Evolutionary conservation across 805 yeast genomes (phyloP).

Genomic region (Wickerhamomyces bovis): DNA sequence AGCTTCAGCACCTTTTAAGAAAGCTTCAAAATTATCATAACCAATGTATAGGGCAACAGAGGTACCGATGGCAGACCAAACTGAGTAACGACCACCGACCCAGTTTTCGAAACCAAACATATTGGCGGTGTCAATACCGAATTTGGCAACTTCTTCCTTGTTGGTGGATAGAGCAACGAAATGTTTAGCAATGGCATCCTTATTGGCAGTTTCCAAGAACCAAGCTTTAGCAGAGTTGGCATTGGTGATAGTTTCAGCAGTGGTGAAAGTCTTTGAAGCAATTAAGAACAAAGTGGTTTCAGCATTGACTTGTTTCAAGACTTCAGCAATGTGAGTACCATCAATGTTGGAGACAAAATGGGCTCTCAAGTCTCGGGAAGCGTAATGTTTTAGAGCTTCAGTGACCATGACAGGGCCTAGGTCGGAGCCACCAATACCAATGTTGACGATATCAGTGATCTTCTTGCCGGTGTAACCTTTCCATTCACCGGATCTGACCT

Average conservation of each 20-base stretch:
- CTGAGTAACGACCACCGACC: slow-evolving; percentile 99
- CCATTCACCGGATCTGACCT: slow-evolving; percentile 91
- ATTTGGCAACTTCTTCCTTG: slow-evolving; percentile 82
- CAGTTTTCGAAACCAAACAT: slow-evolving; percentile 98
- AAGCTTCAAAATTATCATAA: slow-evolving; percentile 84
- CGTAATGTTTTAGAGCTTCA: slow-evolving; percentile 91
- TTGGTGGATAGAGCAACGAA: slow-evolving; percentile 96
- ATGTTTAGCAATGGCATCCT: slow-evolving; percentile 86
- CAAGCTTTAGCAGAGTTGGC: slow-evolving; percentile 93
- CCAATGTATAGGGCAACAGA: slow-evolving; percentile 95
- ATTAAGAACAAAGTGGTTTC: slow-evolving; percentile 90
- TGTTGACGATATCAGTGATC: slow-evolving; percentile 91
- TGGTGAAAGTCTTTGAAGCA: slow-evolving; percentile 98
- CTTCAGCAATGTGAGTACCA: slow-evolving; percentile 95
- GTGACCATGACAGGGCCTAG: slow-evolving; percentile 99
- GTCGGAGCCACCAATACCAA: slow-evolving; percentile 99
- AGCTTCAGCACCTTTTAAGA: slow-evolving; percentile 97
- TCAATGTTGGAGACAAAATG: slow-evolving; percentile 98
- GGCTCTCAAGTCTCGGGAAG: slow-evolving; percentile 64
- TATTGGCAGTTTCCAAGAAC: slow-evolving; percentile 75
- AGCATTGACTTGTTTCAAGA: slow-evolving; percentile 68
- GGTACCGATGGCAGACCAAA: slow-evolving; percentile 98
- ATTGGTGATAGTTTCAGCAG: slow-evolving; percentile 96
- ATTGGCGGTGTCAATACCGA: slow-evolving; percentile 95
- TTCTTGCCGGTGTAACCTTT: slow-evolving; percentile 94